Evolutionary conservation across 768 basidiomycete species (phyloP), one percentile per base, ranked within the genome.

Genomic region (Collybiopsis luxurians): DNA sequence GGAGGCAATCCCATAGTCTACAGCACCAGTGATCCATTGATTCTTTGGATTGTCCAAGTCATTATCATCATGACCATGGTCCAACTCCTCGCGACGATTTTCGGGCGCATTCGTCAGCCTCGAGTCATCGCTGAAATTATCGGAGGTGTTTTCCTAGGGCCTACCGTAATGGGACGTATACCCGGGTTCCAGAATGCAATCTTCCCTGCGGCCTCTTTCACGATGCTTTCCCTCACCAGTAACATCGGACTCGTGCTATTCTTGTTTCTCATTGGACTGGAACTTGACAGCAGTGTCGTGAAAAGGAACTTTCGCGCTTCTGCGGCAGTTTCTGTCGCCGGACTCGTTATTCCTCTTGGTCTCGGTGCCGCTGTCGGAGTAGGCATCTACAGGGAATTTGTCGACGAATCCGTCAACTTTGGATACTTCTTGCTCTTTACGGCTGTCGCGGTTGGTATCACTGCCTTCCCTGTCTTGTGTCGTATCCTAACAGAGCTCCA

Each of bases 101-200:
- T 97, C 21, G 69, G 75, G 7, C 85, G 79, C 55, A 83, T 96
- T 34, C 85, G 83, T 31, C 95, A 98, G 65, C 96, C 96, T 1
- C 79, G 87, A n/a, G 95, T 98, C 58, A 93, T 97, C 52, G 86
- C 94, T 40, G 95, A 98, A 69, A 89, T 97, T 58, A 83, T 98
- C 55, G 92, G 87, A 0, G 96, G 96, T 21, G 85, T 98, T 61
- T 64, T 98, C 21, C 79, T 98, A 11, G 95, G 94, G 40, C 84
- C 84, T 0, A 78, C 83, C 0, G 81, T 89, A 10, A 84, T 92
- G 80, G 92, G 92, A 2, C 84, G 83, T 26, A 92, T 94, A 57
- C 92, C 90, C 0, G 67, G 76, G 38, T 96, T 94, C 73, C 76
- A 71, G n/a, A 48, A 70, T 7, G 64, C 69, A 39, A 86, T 90